Conservation (phyloP, 208 protist genomes). For the Leishmania braziliensis region DNA sequence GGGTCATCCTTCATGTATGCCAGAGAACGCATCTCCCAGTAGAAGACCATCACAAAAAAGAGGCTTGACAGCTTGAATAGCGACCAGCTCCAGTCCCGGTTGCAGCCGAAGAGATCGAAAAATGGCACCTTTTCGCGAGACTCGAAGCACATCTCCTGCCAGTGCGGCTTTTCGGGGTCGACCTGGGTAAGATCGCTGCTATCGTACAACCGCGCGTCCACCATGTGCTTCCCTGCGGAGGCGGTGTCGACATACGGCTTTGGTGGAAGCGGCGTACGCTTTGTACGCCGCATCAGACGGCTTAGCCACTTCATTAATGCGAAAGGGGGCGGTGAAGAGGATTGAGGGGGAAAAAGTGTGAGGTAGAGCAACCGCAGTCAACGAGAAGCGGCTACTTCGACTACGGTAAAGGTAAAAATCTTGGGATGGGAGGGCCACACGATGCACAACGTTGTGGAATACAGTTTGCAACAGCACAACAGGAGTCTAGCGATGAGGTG, state of each 20-base stretch:
- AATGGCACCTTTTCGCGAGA: conserved; percentile 75
- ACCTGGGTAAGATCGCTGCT: conserved; percentile 69
- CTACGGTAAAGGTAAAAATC: neutral
- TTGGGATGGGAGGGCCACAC: neutral
- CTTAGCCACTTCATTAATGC: conserved; percentile 73
- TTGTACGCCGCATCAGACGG: conserved; percentile 38
- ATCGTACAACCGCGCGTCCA: conserved; percentile 70
- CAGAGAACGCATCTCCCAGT: conserved; percentile 73
- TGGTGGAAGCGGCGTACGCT: conserved; percentile 74
- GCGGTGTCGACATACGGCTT: conserved; percentile 88
- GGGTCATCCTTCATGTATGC: conserved; percentile 58
- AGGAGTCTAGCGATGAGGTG: too few relatives aligned
- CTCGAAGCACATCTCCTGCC: conserved; percentile 85
- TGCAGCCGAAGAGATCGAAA: conserved; percentile 90
- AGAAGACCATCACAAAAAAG: conserved; percentile 62
- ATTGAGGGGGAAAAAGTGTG: neutral
- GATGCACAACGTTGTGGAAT: neutral
- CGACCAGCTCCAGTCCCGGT: conserved; percentile 90
- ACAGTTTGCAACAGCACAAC: neutral
- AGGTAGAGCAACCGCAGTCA: neutral
- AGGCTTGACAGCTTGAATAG: conserved; percentile 72
- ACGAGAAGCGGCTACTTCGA: neutral
- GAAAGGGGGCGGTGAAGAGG: neutral
- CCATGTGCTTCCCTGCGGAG: conserved; percentile 65
- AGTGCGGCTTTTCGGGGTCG: conserved; percentile 89